Evolutionary conservation across 768 basidiomycete species (phyloP).

Genomic region (Gautieria morchelliformis): DNA sequence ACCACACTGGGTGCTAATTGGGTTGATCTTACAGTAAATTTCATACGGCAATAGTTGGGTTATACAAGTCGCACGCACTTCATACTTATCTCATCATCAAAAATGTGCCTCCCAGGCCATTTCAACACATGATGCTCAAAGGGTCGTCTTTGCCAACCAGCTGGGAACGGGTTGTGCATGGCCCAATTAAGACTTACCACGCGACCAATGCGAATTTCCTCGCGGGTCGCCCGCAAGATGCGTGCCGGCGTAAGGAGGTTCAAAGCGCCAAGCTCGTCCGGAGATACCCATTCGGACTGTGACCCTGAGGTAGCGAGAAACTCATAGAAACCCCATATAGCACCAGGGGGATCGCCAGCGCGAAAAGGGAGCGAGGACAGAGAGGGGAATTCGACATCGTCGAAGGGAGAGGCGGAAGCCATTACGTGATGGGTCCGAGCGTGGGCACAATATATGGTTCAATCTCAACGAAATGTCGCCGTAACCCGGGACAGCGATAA

Average conservation of each 20-base stretch:
- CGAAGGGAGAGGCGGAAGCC: neutral
- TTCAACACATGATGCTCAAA: neutral
- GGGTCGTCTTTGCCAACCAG: neutral
- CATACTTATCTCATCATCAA: conserved; percentile 1
- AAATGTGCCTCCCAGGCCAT: neutral
- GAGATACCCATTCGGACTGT: neutral
- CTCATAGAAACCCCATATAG: conserved; percentile 6
- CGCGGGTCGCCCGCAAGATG: conserved; percentile 2
- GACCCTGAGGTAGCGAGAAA: neutral
- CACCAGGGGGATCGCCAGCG: neutral
- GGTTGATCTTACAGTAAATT: no score
- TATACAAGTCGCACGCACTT: neutral
- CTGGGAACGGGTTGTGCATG: neutral
- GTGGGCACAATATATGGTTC: neutral
- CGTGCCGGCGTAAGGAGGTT: conserved; percentile 10
- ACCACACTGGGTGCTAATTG: conserved; percentile 5
- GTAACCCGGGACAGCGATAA: no score
- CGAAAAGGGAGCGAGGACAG: conserved; percentile 1
- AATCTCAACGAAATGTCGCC: neutral
- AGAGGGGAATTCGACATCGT: neutral
- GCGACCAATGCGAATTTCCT: conserved; percentile 1
- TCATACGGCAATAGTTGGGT: no score
- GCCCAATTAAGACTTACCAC: conserved; percentile 6
- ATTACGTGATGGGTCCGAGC: neutral
- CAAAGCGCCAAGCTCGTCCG: conserved; percentile 10